phyloP scores from a whole-genome alignment of 805 yeast genomes.

The Saturnispora gosingensis region DNA sequence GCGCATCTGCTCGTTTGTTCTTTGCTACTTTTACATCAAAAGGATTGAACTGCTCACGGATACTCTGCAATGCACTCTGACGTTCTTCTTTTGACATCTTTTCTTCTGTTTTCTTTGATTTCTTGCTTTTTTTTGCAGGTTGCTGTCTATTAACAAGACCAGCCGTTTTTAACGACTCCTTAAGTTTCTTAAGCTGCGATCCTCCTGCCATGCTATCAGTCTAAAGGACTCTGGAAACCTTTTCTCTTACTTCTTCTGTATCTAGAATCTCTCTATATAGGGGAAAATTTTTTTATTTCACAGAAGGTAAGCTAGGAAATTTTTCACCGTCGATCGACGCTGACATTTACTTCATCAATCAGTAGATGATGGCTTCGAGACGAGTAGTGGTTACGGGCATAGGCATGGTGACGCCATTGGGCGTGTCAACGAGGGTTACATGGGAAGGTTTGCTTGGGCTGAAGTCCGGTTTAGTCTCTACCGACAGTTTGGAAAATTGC shows the following conservation, averaged over 20 bases:
- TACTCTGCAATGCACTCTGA: slow-evolving; percentile 42
- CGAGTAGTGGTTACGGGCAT: slow-evolving; percentile 91
- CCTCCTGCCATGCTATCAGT: slow-evolving; percentile 40
- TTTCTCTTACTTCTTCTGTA: background rate
- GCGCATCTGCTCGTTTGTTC: slow-evolving; percentile 46
- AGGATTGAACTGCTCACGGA: slow-evolving; percentile 81
- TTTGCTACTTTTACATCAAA: slow-evolving; percentile 72
- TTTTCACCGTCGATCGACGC: slow-evolving; percentile 1
- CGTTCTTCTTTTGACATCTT: slow-evolving; percentile 67
- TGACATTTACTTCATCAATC: background rate
- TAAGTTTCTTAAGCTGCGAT: slow-evolving; percentile 77
- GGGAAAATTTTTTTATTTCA: background rate
- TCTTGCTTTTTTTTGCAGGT: slow-evolving; percentile 45
- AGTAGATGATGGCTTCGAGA: slow-evolving; percentile 12
- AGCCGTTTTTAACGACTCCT: slow-evolving; percentile 62
- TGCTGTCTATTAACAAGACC: slow-evolving; percentile 87
- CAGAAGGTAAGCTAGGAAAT: background rate
- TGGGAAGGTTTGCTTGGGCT: slow-evolving; percentile 48
- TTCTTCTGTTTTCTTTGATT: slow-evolving; percentile 40
- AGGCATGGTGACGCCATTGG: slow-evolving; percentile 81
- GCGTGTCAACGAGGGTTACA: slow-evolving; percentile 47
- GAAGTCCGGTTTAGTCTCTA: slow-evolving; percentile 52
- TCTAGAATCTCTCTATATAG: background rate
- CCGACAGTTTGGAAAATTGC: slow-evolving; percentile 34
- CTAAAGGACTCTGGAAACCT: background rate